Evolutionary conservation across 1,284 basidiomycete genomes (phyloP).

Genomic region (Ceratobasidium sp.): DNA sequence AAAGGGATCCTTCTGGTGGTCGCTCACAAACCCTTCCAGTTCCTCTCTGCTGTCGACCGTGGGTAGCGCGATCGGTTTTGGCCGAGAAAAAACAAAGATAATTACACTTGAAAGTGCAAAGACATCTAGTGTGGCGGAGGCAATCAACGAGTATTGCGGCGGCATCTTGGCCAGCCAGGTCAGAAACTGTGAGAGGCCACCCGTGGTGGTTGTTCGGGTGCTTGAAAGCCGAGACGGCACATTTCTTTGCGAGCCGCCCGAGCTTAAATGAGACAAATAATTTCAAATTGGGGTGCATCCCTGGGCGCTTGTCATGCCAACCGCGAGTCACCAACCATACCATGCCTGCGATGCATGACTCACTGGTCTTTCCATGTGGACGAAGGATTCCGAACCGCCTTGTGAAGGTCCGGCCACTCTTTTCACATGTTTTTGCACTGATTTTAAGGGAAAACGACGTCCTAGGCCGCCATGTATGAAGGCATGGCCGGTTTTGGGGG

Average conservation of each 20-base stretch:
- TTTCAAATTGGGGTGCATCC: slow-evolving; percentile 14
- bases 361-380: slow-evolving; percentile 69
- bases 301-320: slow-evolving; percentile 8
- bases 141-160: slow-evolving; percentile 69
- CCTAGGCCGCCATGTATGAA: slow-evolving; percentile 86
- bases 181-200: not conserved
- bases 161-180: slow-evolving; percentile 19
- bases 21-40: slow-evolving; percentile 51
- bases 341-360: slow-evolving; percentile 44
- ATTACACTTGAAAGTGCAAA: slow-evolving; percentile 63
- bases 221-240: too few species aligned
- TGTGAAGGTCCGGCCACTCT: slow-evolving; percentile 59
- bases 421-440: slow-evolving; percentile 49
- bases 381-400: slow-evolving; percentile 61
- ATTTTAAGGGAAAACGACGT: slow-evolving; percentile 1
- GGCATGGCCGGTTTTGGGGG: slow-evolving; percentile 76
- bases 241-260: too few species aligned
- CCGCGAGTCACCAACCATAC: not conserved
- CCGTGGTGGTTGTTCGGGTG: slow-evolving; percentile 8
- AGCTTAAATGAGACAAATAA: not conserved
- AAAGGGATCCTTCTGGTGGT: slow-evolving; percentile 71
- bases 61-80: slow-evolving; percentile 68
- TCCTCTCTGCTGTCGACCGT: slow-evolving; percentile 56
- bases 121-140: slow-evolving; percentile 64
- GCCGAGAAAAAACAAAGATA: slow-evolving; percentile 60